phyloP scores from a whole-genome alignment of 805 yeast species.

The Yamadazyma scolyti region DNA sequence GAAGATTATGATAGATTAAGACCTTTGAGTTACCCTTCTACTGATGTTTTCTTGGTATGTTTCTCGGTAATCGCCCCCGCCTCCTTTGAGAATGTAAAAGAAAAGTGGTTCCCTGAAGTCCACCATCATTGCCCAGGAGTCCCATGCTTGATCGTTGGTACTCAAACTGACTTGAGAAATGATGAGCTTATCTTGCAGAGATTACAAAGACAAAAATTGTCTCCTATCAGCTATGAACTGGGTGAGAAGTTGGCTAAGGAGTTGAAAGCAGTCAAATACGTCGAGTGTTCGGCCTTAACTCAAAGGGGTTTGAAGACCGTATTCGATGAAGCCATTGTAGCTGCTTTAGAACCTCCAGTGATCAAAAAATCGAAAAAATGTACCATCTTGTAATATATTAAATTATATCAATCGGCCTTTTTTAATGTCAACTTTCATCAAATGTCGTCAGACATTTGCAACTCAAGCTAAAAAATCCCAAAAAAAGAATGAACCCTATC shows the following conservation, averaged over 20 bases:
- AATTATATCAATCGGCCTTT: not conserved
- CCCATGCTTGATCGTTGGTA: slow-evolving; percentile 95
- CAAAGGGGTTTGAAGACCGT: slow-evolving; percentile 96
- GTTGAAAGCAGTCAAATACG: slow-evolving; percentile 91
- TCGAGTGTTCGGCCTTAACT: slow-evolving; percentile 96
- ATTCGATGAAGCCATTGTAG: slow-evolving; percentile 98
- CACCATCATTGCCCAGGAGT: slow-evolving; percentile 97
- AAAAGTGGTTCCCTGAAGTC: slow-evolving; percentile 98
- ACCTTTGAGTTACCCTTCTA: slow-evolving; percentile 94
- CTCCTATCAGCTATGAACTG: slow-evolving; percentile 79
- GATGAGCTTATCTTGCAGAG: slow-evolving; percentile 89
- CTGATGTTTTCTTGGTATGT: slow-evolving; percentile 94
- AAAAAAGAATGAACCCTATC: not conserved
- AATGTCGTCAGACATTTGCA: not conserved
- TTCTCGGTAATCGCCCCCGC: slow-evolving; percentile 97
- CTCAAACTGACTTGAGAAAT: slow-evolving; percentile 91
- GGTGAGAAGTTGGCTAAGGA: slow-evolving; percentile 94
- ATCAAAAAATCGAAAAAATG: slow-evolving; percentile 80
- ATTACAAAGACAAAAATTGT: slow-evolving; percentile 83
- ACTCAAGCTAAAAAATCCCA: not conserved
- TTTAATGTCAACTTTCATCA: not conserved
- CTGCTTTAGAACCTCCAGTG: slow-evolving; percentile 96
- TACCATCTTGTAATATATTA: slow-evolving; percentile 57
- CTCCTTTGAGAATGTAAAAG: slow-evolving; percentile 93
- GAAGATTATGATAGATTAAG: slow-evolving; percentile 98